Conservation (phyloP, 345 rosid species). For the Salix dunnii region DNA sequence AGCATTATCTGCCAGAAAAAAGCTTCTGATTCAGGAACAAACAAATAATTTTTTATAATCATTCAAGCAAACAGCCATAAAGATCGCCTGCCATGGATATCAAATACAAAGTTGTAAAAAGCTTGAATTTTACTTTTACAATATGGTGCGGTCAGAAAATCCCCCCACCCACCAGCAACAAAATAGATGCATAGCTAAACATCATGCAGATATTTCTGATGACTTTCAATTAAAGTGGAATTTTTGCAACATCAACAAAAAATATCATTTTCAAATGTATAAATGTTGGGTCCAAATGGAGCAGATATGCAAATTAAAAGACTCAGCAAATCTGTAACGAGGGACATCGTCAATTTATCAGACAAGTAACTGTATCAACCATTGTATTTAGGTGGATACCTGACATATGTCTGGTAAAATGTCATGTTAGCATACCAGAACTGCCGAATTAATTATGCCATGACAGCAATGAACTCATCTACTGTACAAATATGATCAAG, state of each 20-base stretch:
- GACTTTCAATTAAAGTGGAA: neutral
- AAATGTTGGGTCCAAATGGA: conserved; percentile 63
- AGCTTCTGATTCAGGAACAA: neutral
- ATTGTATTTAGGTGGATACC: conserved; percentile 37
- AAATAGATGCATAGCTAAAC: neutral
- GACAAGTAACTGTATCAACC: conserved; percentile 71
- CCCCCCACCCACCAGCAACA: neutral
- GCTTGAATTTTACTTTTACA: neutral
- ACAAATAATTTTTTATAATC: neutral
- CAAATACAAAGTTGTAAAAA: neutral
- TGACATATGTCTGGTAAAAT: conserved; percentile 59
- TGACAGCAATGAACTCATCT: neutral
- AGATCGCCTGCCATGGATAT: neutral
- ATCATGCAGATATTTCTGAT: neutral
- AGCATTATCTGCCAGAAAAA: conserved; percentile 65
- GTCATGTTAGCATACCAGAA: neutral
- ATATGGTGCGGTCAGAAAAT: neutral
- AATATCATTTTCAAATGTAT: neutral
- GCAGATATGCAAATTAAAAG: conserved; percentile 49
- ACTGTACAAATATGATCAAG: neutral
- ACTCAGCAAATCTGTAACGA: conserved; percentile 57
- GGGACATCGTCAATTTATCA: conserved; percentile 42
- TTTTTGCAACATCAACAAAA: too few relatives aligned
- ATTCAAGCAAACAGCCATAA: neutral
- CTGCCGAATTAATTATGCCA: neutral